These are phyloP conservation scores for Trichoderma virens DNA, from an alignment of 495 filamentous ascomycete species.

Conservation along the genomic window DNA sequence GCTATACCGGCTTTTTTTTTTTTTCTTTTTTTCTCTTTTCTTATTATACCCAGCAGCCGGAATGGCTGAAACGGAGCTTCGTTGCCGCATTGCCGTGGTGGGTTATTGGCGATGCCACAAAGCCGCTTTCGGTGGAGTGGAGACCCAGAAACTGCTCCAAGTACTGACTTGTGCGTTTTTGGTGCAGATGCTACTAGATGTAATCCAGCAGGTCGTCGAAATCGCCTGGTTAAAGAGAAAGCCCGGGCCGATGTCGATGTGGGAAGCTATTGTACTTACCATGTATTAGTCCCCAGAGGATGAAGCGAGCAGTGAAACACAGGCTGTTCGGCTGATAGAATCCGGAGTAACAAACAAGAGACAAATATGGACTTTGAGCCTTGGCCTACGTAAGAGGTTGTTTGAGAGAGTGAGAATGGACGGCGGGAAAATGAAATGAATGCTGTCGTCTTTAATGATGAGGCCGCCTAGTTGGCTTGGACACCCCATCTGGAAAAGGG, in stretches of 20 bases:
- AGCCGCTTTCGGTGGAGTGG: neutral
- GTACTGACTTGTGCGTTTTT: neutral
- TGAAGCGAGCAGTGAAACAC: no score
- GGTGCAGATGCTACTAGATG: neutral
- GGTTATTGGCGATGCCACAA: neutral
- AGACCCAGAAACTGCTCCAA: neutral
- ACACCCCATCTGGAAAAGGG: slow-evolving; percentile 8
- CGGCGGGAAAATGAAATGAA: neutral
- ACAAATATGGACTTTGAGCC: neutral
- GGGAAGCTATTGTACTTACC: no score
- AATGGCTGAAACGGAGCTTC: neutral
- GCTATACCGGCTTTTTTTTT: no score
- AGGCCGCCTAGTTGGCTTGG: no score
- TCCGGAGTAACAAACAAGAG: neutral
- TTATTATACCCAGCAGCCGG: neutral
- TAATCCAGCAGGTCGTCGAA: neutral
- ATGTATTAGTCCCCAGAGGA: no score
- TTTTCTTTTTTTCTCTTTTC: no score
- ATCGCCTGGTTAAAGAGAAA: no score
- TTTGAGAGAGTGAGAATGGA: neutral
- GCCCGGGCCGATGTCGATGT: no score
- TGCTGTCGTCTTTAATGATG: neutral
- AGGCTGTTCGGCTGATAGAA: no score
- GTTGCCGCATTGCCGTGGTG: neutral
- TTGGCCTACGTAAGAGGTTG: neutral